Percentiles rank a stretch among this genome's conserved stretches.
Conservation (phyloP, 768 basidiomycete species). For the Coprinopsis marcescibilis region DNA sequence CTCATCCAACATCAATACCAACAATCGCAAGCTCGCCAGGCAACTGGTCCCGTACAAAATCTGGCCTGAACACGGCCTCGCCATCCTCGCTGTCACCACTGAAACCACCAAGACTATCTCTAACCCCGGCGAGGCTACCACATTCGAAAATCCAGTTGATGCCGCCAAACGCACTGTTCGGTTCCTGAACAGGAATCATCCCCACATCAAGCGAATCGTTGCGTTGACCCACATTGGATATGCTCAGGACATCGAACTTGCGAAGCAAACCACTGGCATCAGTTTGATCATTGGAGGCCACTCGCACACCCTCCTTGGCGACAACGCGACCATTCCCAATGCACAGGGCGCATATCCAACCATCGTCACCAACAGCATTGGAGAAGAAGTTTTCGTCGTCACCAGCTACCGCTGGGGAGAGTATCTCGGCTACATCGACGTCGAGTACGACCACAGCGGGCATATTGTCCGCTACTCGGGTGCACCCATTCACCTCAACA, state of each 20-base stretch:
- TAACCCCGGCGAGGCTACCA: constrained; percentile 31
- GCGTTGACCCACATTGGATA: constrained; percentile 45
- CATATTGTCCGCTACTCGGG: constrained; percentile 35
- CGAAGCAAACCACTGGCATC: constrained; percentile 31
- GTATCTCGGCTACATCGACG: constrained; percentile 39
- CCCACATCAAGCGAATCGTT: constrained; percentile 31
- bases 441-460: constrained; percentile 34
- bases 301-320: constrained; percentile 39
- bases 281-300: constrained; percentile 39
- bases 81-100: constrained; percentile 38
- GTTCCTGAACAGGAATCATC: constrained; percentile 26
- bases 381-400: constrained; percentile 43
- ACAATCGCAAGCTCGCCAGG: constrained; percentile 25
- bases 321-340: constrained; percentile 24
- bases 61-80: constrained; percentile 24
- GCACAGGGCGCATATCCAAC: constrained; percentile 40
- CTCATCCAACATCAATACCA: constrained; percentile 38
- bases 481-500: constrained; percentile 35
- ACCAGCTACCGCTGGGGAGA: constrained; percentile 43
- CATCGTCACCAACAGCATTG: constrained; percentile 34
- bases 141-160: constrained; percentile 32
- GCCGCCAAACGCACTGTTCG: constrained; percentile 33
- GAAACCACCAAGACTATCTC: constrained; percentile 33
- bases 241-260: constrained; percentile 35
- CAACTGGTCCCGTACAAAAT: constrained; percentile 34